Percentiles rank a stretch among this genome's conserved stretches.
phyloP scores from a whole-genome alignment of 495 filamentous ascomycete genomes.

The Tuber magnatum region DNA sequence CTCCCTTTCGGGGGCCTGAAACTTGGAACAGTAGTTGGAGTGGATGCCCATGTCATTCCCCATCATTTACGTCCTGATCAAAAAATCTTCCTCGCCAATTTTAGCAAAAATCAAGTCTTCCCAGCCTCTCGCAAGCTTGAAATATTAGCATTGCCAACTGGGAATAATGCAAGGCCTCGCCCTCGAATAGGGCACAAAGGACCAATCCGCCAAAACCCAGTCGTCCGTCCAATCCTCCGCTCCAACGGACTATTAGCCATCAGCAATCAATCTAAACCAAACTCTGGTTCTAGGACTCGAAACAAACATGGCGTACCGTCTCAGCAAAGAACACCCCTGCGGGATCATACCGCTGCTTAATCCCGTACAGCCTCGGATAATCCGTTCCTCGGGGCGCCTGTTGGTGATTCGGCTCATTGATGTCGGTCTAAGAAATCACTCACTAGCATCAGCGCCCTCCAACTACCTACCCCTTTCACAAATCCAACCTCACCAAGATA shows the following conservation, averaged over 20 bases:
- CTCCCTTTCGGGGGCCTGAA: neutral
- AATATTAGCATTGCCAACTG: neutral
- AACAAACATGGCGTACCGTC: constrained; percentile 29
- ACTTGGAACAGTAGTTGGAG: neutral
- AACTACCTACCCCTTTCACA: no score
- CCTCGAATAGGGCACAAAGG: constrained; percentile 26
- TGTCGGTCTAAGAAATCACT: constrained; percentile 41
- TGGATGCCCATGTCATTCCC: neutral
- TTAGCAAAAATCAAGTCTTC: neutral
- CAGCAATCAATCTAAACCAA: neutral
- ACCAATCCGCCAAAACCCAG: constrained; percentile 12
- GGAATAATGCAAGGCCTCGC: neutral
- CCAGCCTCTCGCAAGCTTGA: neutral
- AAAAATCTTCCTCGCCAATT: neutral
- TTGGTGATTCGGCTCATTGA: constrained; percentile 56
- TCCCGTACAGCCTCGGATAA: constrained; percentile 44
- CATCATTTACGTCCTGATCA: neutral
- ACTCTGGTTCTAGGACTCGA: no score
- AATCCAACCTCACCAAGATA: constrained; percentile 46
- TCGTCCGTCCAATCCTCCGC: constrained; percentile 47
- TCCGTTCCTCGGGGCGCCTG: constrained; percentile 50
- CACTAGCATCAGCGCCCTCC: neutral
- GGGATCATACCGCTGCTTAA: constrained; percentile 53
- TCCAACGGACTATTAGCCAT: constrained; percentile 42
- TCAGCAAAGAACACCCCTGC: constrained; percentile 48